Base-by-base conservation (phyloP, 176 grass and related monocot species). In the Ensete glaucum region DNA sequence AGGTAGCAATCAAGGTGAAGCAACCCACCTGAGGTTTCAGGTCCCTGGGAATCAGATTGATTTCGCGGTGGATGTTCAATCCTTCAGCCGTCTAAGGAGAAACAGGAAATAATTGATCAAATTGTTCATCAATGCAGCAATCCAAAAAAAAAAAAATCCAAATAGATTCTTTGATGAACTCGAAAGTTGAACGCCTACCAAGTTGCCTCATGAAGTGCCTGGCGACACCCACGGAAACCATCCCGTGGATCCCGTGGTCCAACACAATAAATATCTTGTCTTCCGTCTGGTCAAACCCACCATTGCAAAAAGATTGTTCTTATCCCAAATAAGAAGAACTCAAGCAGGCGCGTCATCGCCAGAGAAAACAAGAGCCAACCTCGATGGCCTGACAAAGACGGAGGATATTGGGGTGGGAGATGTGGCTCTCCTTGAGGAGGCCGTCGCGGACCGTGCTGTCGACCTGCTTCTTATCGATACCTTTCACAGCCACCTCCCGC, bases 381-480 rank as follows among this genome's bases (percentile, higher is more conserved):
- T 93, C 59, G 82, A 89, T 85, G 73, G 82, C 82, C 74, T 83
- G 22, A 80, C 85, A 49, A 54, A 89, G 74, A 66, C 82, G 87
- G 69, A 89, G 82, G 85, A 93, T 83, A 77, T 93, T 89, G 80
- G 87, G 82, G 75, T 87, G 90, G 21, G 75, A 85, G 77, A 93
- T 65, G 74, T 69, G 70, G 70, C 48, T 85, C 82, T 93, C 87
- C 82, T 87, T 76, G n/a, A 87, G 77, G 65, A 89, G 82, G 24
- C 80, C 77, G 14, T 82, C 82, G 75, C 85, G 77, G 50, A 83
- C 80, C 73, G 66, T 73, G 69, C 76, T 73, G 49, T 85, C 80
- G 27, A 89, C 60, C 23, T 76, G 69, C 9, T 54, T 56, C 74
- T 76, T 81, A 62, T 87, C 87, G 82, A 93, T 89, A 80, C 80